Base-by-base conservation (phyloP, 352 stramenopile species). In the Pythium coloratum region DNA sequence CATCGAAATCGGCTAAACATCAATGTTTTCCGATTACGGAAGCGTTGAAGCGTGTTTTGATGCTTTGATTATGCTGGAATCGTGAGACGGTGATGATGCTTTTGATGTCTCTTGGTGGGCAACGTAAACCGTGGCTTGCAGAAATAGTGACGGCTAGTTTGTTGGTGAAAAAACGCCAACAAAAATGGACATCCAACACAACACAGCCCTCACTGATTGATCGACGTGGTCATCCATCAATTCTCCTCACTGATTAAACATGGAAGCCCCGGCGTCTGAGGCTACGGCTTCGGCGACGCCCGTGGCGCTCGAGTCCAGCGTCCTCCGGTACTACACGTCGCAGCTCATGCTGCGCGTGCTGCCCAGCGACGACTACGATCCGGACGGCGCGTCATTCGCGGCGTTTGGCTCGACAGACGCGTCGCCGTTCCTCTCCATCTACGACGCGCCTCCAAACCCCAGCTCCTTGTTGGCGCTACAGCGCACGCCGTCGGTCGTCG, bases 291-390 rank as follows among this genome's bases (percentile, higher is more conserved):
- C 40, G 34, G 40, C 20, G 32, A 6, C 26, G 20, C 14, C 47
- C 42, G 33, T 64, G 14, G 66, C 63, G 44, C 59, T 74, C 8
- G 73, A 80, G 68, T 74, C 64, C 24, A 69, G 64, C 44, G 74
- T 76, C 30, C 62, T 80, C 42, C 74, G 74, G 18, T 80, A 80
- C 58, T 80, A 70, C 62, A 67, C 64, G 28, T 75, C 74, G 56
- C 56, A 65, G 40, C 57, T 80, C 13, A 60, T 78, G 71, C 68
- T 80, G 40, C 74, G 74, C 32, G 61, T 66, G 42, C 42, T 74
- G 18, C 14, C 61, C 16, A 69, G n/a, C 28, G 67, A 73, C 61
- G 67, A 59, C 47, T 66, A 66, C 24, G 67, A 68, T 28, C 60
- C 67, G 38, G 36, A 59, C 24, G 67, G 56, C 62, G 61, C 62